Conservation (phyloP, 352 stramenopile genomes). For the Globisporangium abappressorium region DNA sequence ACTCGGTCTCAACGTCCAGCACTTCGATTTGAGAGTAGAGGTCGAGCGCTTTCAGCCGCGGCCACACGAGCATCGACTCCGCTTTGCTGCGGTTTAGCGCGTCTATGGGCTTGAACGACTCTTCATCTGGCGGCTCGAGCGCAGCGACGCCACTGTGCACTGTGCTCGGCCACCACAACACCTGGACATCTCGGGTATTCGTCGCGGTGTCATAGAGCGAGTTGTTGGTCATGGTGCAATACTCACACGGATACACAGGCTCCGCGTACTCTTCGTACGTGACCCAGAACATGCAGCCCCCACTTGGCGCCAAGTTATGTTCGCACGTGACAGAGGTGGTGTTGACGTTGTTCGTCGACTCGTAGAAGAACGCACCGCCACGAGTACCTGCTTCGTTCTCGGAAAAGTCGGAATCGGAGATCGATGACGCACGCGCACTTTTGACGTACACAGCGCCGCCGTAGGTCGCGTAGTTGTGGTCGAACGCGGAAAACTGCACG, state of each 20-base stretch:
- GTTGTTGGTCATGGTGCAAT: conserved; percentile 43
- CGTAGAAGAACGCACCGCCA: conserved; percentile 52
- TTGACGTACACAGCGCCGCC: conserved; percentile 44
- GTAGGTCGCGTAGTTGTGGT: conserved; percentile 26
- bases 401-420: conserved; percentile 24
- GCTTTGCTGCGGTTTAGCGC: conserved; percentile 28
- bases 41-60: conserved; percentile 52
- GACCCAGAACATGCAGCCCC: conserved; percentile 66
- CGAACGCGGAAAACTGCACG: conserved; percentile 20
- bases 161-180: conserved; percentile 57
- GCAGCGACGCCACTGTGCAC: conserved; percentile 37
- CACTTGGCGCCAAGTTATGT: conserved; percentile 43
- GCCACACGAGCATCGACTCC: conserved; percentile 34
- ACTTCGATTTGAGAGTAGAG: conserved; percentile 64
- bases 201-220: conserved; percentile 52
- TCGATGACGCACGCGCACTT: conserved; percentile 10
- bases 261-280: conserved; percentile 21
- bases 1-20: conserved; percentile 48
- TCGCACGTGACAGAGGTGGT: conserved; percentile 28
- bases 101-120: conserved; percentile 38
- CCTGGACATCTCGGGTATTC: conserved; percentile 49
- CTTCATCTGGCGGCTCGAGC: conserved; percentile 44
- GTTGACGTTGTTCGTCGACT: conserved; percentile 22
- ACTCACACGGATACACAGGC: conserved; percentile 30
- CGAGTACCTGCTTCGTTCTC: conserved; percentile 34